Evolutionary conservation across 148 eudicot genomes (phyloP).

Genomic region (Heliosperma pusillum): DNA sequence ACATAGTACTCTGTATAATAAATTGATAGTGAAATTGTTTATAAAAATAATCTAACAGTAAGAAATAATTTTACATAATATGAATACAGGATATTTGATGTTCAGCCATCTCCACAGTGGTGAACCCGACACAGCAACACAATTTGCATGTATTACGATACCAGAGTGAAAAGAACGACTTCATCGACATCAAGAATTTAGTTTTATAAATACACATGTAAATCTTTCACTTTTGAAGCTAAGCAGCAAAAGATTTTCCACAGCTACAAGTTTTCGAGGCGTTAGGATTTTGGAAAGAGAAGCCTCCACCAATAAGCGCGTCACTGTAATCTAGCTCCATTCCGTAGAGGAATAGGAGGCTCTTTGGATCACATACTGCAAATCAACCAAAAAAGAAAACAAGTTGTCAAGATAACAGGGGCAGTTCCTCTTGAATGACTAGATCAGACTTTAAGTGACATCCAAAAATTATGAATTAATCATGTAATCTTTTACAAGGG

Average conservation of each 20-base stretch:
- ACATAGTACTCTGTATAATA: no score
- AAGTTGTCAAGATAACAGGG: neutral
- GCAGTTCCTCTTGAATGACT: neutral
- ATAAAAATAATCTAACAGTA: no score
- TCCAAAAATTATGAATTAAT: neutral
- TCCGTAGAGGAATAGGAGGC: constrained; percentile 82
- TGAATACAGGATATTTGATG: neutral
- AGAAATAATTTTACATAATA: neutral
- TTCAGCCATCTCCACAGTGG: neutral
- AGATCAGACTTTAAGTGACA: neutral
- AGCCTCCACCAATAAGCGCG: constrained; percentile 95
- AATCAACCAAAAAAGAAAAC: neutral
- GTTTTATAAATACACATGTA: neutral
- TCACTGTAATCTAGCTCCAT: constrained; percentile 97
- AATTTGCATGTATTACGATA: neutral
- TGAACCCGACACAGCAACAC: neutral
- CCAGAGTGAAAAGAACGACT: neutral
- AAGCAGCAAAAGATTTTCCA: constrained; percentile 89
- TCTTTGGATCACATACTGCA: constrained; percentile 98
- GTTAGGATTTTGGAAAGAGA: constrained; percentile 85
- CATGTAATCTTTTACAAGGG: no score
- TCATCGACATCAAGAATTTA: neutral
- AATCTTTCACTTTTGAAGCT: constrained; percentile 26
- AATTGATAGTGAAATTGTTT: no score
- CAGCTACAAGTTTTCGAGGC: constrained; percentile 95